Evolutionary conservation across 1,284 basidiomycete species (phyloP), one percentile per base, ranked within the genome.

Genomic region (Ustilago xerochloae): DNA sequence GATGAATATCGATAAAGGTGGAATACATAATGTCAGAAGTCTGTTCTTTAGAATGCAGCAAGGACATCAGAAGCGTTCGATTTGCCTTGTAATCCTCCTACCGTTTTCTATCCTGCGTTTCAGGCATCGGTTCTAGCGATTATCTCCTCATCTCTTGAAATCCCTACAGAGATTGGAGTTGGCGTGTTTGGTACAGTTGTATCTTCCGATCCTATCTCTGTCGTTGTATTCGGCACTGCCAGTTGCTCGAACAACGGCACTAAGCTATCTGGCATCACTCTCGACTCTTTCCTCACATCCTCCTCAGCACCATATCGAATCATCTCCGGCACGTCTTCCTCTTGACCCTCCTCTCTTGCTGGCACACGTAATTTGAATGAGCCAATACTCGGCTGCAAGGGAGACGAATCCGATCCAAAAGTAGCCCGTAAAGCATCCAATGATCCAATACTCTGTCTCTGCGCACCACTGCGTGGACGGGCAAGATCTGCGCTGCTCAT

Each of bases 401-500:
- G 8, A 41, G 7, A 6, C 0, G 9, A 30, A 7, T 47, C 20
- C 0, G 9, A 30, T 4, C 36, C 20, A 28, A 65, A 49, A 2
- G 43, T 46, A 6, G 63, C 56, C 7, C 51, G 29, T 7, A 65
- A 26, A 6, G 56, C 63, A 26, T 50, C 39, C 22, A 65, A 38
- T 18, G 50, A 54, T 0, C 62, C 62, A 3, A 64, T 24, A 28
- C 55, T 64, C 43, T 48, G 54, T 18, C 55, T 41, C 3, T 57
- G 48, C 3, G 47, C 30, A 3, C 30, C 16, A n/a, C 7, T 16
- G 3, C 48, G 39, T 35, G 4, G 48, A 50, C 36, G 28, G n/a
- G 53, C 36, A 6, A 56, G 33, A 39, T 51, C 38, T 4, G 56
- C 51, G 2, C 20, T 26, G 1, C 35, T 47, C 20, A 32, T 57